Conservation (phyloP, 2,329 filamentous ascomycete species). For the Neodidymelliopsis sp. region DNA sequence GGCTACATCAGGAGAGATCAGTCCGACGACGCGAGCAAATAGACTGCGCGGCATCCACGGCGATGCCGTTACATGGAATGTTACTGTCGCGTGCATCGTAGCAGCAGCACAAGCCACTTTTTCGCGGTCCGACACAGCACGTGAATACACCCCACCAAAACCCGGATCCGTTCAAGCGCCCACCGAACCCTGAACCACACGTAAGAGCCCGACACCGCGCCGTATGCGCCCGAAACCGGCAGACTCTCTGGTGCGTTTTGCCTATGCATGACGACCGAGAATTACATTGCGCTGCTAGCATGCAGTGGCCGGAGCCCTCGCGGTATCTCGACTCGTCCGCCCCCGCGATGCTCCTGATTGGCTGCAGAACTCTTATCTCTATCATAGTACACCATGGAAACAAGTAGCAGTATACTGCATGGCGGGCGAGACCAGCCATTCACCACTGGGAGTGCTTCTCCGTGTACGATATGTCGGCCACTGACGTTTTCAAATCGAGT, state of each 20-base stretch:
- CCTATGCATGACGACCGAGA: slow-evolving; percentile 32
- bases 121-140: slow-evolving; percentile 14
- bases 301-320: slow-evolving; percentile 29
- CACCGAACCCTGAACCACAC: slow-evolving; percentile 15
- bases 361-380: slow-evolving; percentile 44
- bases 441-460: slow-evolving; percentile 64
- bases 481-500: slow-evolving; percentile 67
- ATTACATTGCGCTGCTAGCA: slow-evolving; percentile 35
- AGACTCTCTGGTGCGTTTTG: slow-evolving; percentile 14
- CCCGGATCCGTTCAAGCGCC: slow-evolving; percentile 5
- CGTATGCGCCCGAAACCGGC: slow-evolving; percentile 23
- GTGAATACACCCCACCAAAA: slow-evolving; percentile 15
- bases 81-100: slow-evolving; percentile 10
- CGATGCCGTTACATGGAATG: slow-evolving; percentile 4
- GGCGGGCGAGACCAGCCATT: slow-evolving; percentile 25
- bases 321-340: slow-evolving; percentile 31
- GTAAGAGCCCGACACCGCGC: slow-evolving; percentile 20
- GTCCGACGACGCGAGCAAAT: neutral
- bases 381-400: slow-evolving; percentile 43
- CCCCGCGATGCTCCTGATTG: slow-evolving; percentile 39
- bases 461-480: slow-evolving; percentile 65
- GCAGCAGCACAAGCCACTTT: slow-evolving; percentile 14
- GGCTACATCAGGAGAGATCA: slow-evolving; percentile 7
- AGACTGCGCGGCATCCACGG: slow-evolving; percentile 7
- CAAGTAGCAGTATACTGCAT: slow-evolving; percentile 35